Evolutionary conservation across 352 stramenopile genomes (phyloP).

Genomic region (Pythium aristosporum): DNA sequence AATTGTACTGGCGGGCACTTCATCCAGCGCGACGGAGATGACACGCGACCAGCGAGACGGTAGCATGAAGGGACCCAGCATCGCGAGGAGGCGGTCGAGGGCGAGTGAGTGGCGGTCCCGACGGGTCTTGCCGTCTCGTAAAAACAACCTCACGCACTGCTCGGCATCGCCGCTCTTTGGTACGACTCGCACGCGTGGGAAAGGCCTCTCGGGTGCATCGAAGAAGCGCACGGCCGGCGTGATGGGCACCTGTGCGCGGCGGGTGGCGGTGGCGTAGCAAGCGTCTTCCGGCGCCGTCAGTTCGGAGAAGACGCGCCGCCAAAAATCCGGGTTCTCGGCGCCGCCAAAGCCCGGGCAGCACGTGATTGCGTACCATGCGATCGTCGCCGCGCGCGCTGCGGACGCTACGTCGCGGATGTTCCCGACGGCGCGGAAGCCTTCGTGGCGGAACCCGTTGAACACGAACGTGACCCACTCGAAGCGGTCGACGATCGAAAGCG

Average conservation of each 20-base stretch:
- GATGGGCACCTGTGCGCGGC: background rate
- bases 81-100: background rate
- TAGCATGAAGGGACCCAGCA: background rate
- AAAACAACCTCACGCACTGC: background rate
- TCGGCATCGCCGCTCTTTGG: background rate
- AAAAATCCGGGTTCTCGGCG: conserved; percentile 14
- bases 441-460: background rate
- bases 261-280: too few relatives aligned
- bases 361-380: conserved; percentile 16
- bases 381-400: background rate
- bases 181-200: background rate
- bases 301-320: conserved; percentile 14
- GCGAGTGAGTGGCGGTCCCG: too few relatives aligned
- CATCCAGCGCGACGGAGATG: background rate
- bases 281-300: background rate
- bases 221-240: conserved; percentile 9
- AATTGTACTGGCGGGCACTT: background rate
- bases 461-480: conserved; percentile 18
- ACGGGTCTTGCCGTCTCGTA: background rate
- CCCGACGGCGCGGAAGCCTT: conserved; percentile 4
- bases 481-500: conserved; percentile 1
- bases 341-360: conserved; percentile 17
- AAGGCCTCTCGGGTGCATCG: background rate
- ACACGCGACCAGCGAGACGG: background rate
- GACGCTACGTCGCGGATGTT: background rate